phyloP scores from a whole-genome alignment of 768 basidiomycete genomes.

The Zangia roseola region DNA sequence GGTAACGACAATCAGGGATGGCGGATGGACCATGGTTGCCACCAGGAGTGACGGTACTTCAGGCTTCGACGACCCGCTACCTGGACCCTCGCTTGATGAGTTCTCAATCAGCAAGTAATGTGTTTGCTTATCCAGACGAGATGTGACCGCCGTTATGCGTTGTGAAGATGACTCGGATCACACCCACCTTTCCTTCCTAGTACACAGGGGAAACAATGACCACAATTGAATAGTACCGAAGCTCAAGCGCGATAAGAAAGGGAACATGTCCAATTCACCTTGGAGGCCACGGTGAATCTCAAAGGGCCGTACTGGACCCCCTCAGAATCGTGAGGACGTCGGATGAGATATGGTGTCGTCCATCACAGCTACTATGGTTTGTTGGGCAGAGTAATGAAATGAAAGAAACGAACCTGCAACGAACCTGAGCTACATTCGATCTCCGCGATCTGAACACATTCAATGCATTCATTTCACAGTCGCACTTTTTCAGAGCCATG shows the following conservation, averaged over 20 bases:
- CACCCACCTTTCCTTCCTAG: conserved; percentile 64
- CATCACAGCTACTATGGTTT: conserved; percentile 5
- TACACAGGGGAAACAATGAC: neutral
- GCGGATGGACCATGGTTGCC: conserved; percentile 43
- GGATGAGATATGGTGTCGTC: conserved; percentile 40
- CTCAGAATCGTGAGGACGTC: conserved; percentile 55
- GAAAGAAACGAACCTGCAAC: too few species aligned
- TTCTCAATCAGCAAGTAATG: conserved; percentile 71
- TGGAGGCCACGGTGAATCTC: conserved; percentile 53
- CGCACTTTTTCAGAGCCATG: too few species aligned
- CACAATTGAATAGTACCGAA: neutral
- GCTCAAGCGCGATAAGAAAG: neutral
- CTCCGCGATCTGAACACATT: conserved; percentile 20
- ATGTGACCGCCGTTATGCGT: neutral
- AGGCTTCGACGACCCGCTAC: conserved; percentile 35
- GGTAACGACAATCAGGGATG: conserved; percentile 56
- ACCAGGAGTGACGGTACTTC: conserved; percentile 66
- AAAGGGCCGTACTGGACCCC: conserved; percentile 55
- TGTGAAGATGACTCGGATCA: neutral
- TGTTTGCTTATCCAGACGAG: conserved; percentile 50
- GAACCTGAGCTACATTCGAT: conserved; percentile 7
- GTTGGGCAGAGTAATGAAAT: too few species aligned
- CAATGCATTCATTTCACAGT: conserved; percentile 11
- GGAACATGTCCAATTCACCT: conserved; percentile 37
- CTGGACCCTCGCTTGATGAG: conserved; percentile 56